Conservation (phyloP, 2,329 filamentous ascomycete genomes). For the Bipolaris oryzae region DNA sequence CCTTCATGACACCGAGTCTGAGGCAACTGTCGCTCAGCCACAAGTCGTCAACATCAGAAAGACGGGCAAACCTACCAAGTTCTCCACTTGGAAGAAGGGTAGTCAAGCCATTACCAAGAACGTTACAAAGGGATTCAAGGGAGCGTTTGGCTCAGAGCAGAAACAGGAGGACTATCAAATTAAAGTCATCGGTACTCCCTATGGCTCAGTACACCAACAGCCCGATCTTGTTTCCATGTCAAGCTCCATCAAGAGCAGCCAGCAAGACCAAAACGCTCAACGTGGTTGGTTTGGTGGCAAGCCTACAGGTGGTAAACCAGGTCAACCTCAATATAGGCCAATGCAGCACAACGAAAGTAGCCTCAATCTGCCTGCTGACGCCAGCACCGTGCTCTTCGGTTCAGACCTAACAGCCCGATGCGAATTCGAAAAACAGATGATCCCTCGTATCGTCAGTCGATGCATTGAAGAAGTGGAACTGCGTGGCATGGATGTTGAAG, state of each 20-base stretch:
- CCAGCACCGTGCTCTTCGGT: slow-evolving; percentile 72
- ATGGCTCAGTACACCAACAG: slow-evolving; percentile 45
- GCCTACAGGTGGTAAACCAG: slow-evolving; percentile 20
- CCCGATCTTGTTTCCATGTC: slow-evolving; percentile 36
- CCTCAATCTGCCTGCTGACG: slow-evolving; percentile 47
- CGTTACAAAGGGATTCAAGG: slow-evolving; percentile 91
- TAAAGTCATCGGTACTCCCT: slow-evolving; percentile 56
- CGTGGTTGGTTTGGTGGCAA: slow-evolving; percentile 45
- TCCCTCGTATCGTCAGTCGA: slow-evolving; percentile 86
- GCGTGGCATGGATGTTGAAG: slow-evolving; percentile 95
- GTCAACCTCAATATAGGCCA: slow-evolving; percentile 32
- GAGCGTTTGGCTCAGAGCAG: slow-evolving; percentile 72
- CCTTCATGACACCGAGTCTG: slow-evolving; percentile 66
- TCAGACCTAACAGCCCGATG: slow-evolving; percentile 85
- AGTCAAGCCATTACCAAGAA: slow-evolving; percentile 93
- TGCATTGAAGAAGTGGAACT: slow-evolving; percentile 97
- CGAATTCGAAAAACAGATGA: slow-evolving; percentile 85
- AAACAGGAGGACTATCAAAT: slow-evolving; percentile 62
- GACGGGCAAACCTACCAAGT: slow-evolving; percentile 85
- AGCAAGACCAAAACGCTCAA: slow-evolving; percentile 31
- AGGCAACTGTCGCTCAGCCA: slow-evolving; percentile 71
- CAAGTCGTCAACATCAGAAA: slow-evolving; percentile 95
- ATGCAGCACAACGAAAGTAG: slow-evolving; percentile 52
- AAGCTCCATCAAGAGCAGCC: slow-evolving; percentile 36
- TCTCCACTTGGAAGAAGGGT: slow-evolving; percentile 99